Conservation (phyloP, 2,329 filamentous ascomycete genomes). For the Chaetomiaceae sp. region DNA sequence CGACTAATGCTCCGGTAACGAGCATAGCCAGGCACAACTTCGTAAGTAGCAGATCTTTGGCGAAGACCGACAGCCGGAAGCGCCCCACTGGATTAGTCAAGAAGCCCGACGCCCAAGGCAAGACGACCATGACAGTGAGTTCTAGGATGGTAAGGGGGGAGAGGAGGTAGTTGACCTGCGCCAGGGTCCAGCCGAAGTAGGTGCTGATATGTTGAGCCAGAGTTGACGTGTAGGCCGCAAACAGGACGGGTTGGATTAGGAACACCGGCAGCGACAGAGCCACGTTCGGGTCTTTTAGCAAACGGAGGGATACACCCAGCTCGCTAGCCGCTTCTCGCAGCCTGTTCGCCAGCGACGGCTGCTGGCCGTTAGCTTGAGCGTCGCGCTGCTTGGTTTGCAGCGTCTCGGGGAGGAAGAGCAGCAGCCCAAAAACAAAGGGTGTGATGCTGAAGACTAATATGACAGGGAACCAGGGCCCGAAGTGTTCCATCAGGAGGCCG, state of each 20-base stretch:
- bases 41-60: conserved; percentile 17
- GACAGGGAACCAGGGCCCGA: conserved; percentile 19
- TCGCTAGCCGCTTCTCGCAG: conserved; percentile 9
- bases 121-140: conserved; percentile 13
- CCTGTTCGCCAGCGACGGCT: neutral
- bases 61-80: conserved; percentile 16
- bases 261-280: conserved; percentile 15
- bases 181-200: conserved; percentile 23
- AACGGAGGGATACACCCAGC: conserved; percentile 9
- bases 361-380: neutral
- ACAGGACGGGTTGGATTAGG: conserved; percentile 18
- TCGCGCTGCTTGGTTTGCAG: conserved; percentile 13
- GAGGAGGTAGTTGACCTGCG: conserved; percentile 19
- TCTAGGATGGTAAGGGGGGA: conserved; percentile 16
- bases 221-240: conserved; percentile 17
- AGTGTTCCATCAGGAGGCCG: conserved; percentile 20
- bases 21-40: conserved; percentile 14
- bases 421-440: conserved; percentile 13
- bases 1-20: conserved; percentile 12
- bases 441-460: conserved; percentile 17
- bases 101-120: conserved; percentile 9
- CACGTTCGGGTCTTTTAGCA: conserved; percentile 19
- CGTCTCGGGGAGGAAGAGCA: conserved; percentile 21
- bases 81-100: conserved; percentile 15
- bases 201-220: conserved; percentile 21